Evolutionary conservation across 306 rosid genomes (phyloP), one percentile per base, ranked within the genome.

Genomic region (Citrullus colocynthis): DNA sequence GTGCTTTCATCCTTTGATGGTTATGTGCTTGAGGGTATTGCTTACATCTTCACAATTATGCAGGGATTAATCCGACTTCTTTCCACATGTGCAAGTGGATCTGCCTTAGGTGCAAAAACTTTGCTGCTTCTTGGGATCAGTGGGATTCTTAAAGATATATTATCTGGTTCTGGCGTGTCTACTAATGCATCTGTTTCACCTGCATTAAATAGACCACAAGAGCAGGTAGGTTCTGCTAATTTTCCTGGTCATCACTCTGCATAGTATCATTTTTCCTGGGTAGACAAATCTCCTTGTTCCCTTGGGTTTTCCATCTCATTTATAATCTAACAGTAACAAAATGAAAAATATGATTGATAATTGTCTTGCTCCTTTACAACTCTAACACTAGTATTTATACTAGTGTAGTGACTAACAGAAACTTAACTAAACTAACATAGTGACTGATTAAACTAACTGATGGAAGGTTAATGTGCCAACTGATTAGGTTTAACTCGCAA

Each of bases 41-140:
- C 65, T 37, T 63, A 49, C 17, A 64, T 51, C 39, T 32, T 17
- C 57, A 69, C 24, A 78, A 60, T 54, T 6, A 62, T 86, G 83
- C 98, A 96, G 99, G 99, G 99, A 49, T 88, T 96, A 80, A 92
- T 95, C 42, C 97, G 99, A 78, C 96, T 96, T 65, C 97, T 96
- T 80, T 93, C 99, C 84, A 92, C 96, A 51, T 96, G 98, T 69
- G 93, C 99, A 63, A 92, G 99, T 78, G 99, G 99, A 51, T 96
- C 99, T n/a, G 98, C 96, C 14, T 88, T 96, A 76, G 98, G 99
- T 80, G 75, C 97, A 45, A 96, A 93, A 88, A 91, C 98, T 28
- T 82, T 96, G 20, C 98, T 91, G 52, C 96, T 89, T 77, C 91
- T 92, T 9, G 99, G 99, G 75, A 89, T 96, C 75, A 92, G 99